Evolutionary conservation across 257 asterid species (phyloP).

Genomic region (Jacaranda mimosifolia): DNA sequence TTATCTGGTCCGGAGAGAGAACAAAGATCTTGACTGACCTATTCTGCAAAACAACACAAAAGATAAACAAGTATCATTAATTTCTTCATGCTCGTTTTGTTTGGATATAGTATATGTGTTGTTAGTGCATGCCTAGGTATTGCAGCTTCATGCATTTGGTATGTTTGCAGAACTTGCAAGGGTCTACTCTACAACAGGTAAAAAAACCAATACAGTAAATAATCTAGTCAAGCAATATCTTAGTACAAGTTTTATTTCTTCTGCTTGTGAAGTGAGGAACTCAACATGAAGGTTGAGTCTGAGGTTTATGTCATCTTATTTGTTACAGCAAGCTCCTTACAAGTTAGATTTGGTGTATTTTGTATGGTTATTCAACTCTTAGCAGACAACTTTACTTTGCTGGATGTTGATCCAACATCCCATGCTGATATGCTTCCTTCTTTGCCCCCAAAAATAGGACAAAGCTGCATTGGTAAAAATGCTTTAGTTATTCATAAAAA

Average conservation of each 20-base stretch:
- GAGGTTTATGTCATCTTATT: not conserved
- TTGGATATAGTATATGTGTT: not conserved
- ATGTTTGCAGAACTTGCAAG: no score
- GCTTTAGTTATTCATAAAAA: not conserved
- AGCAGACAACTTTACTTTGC: conserved; percentile 6
- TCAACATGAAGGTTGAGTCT: conserved; percentile 11
- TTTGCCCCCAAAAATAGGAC: not conserved
- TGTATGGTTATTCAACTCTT: not conserved
- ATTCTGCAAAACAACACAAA: no score
- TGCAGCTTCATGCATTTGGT: no score
- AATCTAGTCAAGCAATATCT: not conserved
- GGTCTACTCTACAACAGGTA: no score
- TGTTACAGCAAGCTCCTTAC: not conserved
- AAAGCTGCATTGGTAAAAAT: not conserved
- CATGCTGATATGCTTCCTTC: not conserved
- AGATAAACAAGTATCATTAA: no score
- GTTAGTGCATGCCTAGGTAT: not conserved
- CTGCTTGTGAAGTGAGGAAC: not conserved
- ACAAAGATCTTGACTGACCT: no score
- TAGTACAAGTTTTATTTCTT: conserved; percentile 1
- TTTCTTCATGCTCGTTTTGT: not conserved
- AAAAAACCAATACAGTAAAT: not conserved
- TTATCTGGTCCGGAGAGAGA: no score
- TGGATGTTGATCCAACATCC: not conserved
- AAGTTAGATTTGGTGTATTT: not conserved